A percentile compares a stretch with the other conserved stretches of the same genome.
Evolutionary conservation across 306 rosid genomes (phyloP).

Genomic region (Dicorynia guianensis): DNA sequence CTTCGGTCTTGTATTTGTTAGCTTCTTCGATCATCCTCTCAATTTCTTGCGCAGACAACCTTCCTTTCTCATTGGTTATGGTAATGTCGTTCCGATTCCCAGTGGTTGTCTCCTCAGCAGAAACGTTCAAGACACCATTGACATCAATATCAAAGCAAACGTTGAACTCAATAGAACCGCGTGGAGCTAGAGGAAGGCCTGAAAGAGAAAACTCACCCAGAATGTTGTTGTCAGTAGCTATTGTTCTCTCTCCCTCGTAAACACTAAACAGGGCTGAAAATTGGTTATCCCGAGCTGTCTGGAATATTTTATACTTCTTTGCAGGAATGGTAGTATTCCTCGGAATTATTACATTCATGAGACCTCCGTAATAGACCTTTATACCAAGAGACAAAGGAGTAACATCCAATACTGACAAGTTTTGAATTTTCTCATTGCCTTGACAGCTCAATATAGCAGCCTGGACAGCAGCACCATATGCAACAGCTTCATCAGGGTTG

Average conservation of each 20-base stretch:
- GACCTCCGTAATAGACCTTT: conserved; percentile 9
- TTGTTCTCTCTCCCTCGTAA: conserved; percentile 62
- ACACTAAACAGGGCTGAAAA: neutral
- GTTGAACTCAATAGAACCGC: conserved; percentile 41
- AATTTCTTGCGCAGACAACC: conserved; percentile 48
- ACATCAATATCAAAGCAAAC: conserved; percentile 51
- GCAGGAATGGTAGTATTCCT: conserved; percentile 60
- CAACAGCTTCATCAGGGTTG: too few relatives aligned
- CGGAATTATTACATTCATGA: conserved; percentile 60
- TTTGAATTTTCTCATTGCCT: too few relatives aligned
- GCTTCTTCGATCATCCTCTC: conserved; percentile 53
- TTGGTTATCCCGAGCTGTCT: conserved; percentile 33
- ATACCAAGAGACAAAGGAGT: too few relatives aligned
- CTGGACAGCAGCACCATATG: too few relatives aligned
- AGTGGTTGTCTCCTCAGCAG: conserved; percentile 46
- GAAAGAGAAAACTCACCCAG: conserved; percentile 49
- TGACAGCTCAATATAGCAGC: too few relatives aligned
- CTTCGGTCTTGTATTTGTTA: conserved; percentile 47
- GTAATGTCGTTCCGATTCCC: conserved; percentile 47
- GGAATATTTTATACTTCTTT: conserved; percentile 35
- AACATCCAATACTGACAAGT: too few relatives aligned
- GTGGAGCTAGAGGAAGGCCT: conserved; percentile 45
- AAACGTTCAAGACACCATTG: conserved; percentile 54
- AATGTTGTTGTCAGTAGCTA: conserved; percentile 47
- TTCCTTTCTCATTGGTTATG: conserved; percentile 50